Conservation (phyloP, 2,329 filamentous ascomycete genomes). For the Cladosporium sp. region DNA sequence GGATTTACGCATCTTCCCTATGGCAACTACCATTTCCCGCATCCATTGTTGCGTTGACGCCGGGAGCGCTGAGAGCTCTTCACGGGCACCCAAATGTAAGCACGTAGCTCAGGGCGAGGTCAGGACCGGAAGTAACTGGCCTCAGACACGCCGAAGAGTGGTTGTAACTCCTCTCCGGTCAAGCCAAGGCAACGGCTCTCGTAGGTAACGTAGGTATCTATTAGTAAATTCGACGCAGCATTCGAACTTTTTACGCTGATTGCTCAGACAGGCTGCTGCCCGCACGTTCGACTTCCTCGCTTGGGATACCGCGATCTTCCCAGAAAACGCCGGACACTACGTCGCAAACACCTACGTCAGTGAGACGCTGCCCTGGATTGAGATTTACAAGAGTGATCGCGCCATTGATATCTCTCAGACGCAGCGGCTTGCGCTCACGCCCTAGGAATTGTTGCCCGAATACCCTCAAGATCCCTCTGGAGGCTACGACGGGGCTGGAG, state of each 20-base stretch:
- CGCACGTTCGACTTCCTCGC: slow-evolving; percentile 62
- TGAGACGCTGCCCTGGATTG: slow-evolving; percentile 61
- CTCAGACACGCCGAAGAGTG: slow-evolving; percentile 56
- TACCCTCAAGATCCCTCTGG: slow-evolving; percentile 1
- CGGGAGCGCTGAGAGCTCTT: slow-evolving; percentile 57
- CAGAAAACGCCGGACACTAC: slow-evolving; percentile 61
- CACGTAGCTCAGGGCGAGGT: slow-evolving; percentile 36
- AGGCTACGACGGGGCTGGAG: background rate
- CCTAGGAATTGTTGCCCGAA: slow-evolving; percentile 46
- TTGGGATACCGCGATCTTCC: slow-evolving; percentile 50
- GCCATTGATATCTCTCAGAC: slow-evolving; percentile 61
- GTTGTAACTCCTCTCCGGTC: slow-evolving; percentile 63
- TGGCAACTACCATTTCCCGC: slow-evolving; percentile 59
- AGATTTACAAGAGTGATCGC: slow-evolving; percentile 62
- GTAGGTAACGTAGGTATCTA: slow-evolving; percentile 38
- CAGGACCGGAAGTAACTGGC: slow-evolving; percentile 23
- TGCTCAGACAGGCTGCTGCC: slow-evolving; percentile 40
- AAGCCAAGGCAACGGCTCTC: slow-evolving; percentile 58
- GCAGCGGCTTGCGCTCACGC: slow-evolving; percentile 65
- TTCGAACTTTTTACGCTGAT: background rate
- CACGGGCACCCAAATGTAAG: slow-evolving; percentile 65
- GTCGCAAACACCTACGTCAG: slow-evolving; percentile 61
- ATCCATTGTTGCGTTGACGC: slow-evolving; percentile 58
- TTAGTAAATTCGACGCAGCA: background rate
- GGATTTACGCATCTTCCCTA: slow-evolving; percentile 62